Base-by-base conservation (phyloP, 2,329 filamentous ascomycete genomes). In the Fusarium sp. region DNA sequence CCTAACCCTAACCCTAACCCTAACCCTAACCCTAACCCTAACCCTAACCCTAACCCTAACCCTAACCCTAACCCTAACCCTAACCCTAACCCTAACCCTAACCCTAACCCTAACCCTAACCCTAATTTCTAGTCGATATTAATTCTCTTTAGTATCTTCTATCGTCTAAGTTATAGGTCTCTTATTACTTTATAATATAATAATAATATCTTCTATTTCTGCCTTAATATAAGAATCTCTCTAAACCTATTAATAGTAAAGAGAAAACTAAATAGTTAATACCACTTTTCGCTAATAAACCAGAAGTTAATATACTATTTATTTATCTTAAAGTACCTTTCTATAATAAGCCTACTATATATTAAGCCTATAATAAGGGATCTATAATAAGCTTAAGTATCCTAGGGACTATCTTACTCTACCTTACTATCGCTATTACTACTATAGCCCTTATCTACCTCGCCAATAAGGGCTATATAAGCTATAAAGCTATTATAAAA, bases 381-480 rank as follows among this genome's bases (percentile, higher is more conserved):
- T 7, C 36, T 4, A 17, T 51, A 2, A 15, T 6, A 42, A 23
- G 36, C 48, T n/a, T 51, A 5, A 9, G 14, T 12, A 30, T 51
- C 26, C 24, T 2, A 51, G 19, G 19, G 20, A 19, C 14, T 51
- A 8, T 51, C 15, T 19, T 51, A 4, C 24, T 51, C 3, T n/a
- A 21, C 10, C 7, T 51, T 6, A 20, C 24, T 51, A 17, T 51
- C 6, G 4, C 36, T 51, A 19, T 51, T 7, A 30, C 36, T 61
- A 5, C 26, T 6, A n/a, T 62, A 62, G 20, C 58, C 52, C 42
- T 62, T 7, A 47, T 62, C 28, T 8, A 23, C 52, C 34, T 62
- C n/a, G 2, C 34, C 15, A 12, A 62, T 21, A 39, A 62, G 34
- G 30, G 40, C 34, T 20, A 6, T 3, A 30, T 62, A 4, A 40